phyloP scores from a whole-genome alignment of 208 protist genomes.

The Crithidia fasciculata region DNA sequence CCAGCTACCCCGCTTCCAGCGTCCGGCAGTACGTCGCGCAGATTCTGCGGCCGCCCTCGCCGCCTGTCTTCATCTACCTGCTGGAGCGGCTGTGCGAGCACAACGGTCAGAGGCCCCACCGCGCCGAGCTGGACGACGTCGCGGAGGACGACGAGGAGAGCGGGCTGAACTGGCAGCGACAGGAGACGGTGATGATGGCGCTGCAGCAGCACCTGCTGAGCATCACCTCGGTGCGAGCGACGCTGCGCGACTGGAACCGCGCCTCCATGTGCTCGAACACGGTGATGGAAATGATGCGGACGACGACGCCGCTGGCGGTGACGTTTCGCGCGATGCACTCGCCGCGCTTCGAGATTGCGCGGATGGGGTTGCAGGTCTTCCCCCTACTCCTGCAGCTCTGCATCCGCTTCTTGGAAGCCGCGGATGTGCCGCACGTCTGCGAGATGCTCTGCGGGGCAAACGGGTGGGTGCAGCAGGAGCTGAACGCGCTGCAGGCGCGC shows the following conservation, averaged over 20 bases:
- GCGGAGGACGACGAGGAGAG: conserved; percentile 1
- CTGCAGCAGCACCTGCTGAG: conserved; percentile 66
- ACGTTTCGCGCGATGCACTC: conserved; percentile 34
- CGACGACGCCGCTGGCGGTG: conserved; percentile 25
- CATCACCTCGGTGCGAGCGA: conserved; percentile 5
- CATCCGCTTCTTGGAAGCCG: conserved; percentile 45
- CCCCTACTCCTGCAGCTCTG: conserved; percentile 73
- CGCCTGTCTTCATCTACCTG: conserved; percentile 47
- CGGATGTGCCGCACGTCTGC: conserved; percentile 28
- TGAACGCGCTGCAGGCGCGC: conserved; percentile 14
- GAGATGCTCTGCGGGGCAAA: conserved; percentile 35
- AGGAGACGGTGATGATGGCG: conserved; percentile 86
- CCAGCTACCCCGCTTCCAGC: conserved; percentile 69
- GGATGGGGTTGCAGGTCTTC: conserved; percentile 75
- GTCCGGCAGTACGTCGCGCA: conserved; percentile 79
- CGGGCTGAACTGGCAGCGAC: conserved; percentile 54
- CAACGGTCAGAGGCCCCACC: conserved; percentile 16
- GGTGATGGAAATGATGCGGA: conserved; percentile 9
- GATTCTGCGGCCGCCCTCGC: conserved; percentile 56
- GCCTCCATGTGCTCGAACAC: conserved; percentile 5
- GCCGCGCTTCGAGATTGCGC: conserved; percentile 64
- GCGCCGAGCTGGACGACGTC: conserved; percentile 19
- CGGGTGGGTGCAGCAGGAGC: conserved; percentile 32
- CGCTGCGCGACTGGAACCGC: conserved; percentile 34
- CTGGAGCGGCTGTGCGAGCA: conserved; percentile 37